Base-by-base conservation (phyloP, 805 yeast genomes). In the Zygoascus bituminiphila region DNA sequence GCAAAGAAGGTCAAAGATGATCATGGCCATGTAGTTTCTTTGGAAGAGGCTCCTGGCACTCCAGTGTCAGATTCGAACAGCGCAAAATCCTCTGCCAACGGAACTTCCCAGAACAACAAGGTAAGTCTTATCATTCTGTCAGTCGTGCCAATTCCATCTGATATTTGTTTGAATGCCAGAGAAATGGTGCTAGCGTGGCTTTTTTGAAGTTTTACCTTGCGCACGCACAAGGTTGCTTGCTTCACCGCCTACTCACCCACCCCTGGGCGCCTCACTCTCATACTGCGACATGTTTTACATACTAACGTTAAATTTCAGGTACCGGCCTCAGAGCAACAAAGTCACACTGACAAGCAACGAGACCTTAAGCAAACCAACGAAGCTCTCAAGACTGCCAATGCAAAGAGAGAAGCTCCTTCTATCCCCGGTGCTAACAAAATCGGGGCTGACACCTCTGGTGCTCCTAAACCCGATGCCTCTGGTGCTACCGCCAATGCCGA, bases 31-130 rank as follows among this genome's bases (percentile, higher is more conserved):
- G 39, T 43, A 3, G 36, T 29, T 20, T 29, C 38, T 6, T 5
- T 43, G 21, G 40, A 43, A 8, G 21, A 43, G 2, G 31, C 46
- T 29, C 37, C 46, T 19, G 46, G 46, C 29, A n/a, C 39, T 5
- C 22, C 20, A n/a, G 33, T 15, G 15, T n/a, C n/a, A n/a, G n/a
- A n/a, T n/a, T 15, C 33, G 15, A 29, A 29, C 15, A 29, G n/a
- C n/a, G 33, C 15, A 4, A 15, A 12, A 12, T 29, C 33, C n/a
- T 29, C 33, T 12, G 33, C 33, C 33, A 29, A 29, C n/a, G 33
- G 33, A 12, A 12, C 33, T 29, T 12, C 33, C n/a, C 15, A 24
- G 22, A n/a, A 33, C 12, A 25, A 14, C 37, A 36, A 21, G 47
- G 39, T 5, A 15, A 24, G 23, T 42, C 15, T 10, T 29, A 15